Base-by-base conservation (phyloP, 169 alveolate genomes). In the Plasmodium relictum region DNA sequence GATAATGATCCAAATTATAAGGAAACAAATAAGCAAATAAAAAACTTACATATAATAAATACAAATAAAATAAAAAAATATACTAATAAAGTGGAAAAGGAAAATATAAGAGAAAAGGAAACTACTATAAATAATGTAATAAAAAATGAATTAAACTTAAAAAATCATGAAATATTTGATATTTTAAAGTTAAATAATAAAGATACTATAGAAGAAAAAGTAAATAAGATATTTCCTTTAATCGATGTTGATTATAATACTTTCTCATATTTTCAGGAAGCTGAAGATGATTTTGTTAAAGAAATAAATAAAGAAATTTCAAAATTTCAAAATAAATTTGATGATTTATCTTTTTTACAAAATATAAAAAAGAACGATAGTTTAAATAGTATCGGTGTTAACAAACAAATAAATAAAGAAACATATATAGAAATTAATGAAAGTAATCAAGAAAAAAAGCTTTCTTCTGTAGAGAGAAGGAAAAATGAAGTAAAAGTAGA, bases 221-320 rank as follows among this genome's bases (percentile, higher is more conserved):
- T 20, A 12, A 76, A 42, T 37, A 10, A 12, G 12, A 10, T 76
- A 65, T 76, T 76, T 65, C 89, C 89, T 7, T n/a, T 22, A 2
- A 76, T 76, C 9, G 59, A 76, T 54, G 20, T 76, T 18, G 74
- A 76, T 63, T n/a, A 48, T 24, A 61, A 45, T 24, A 42, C 59
- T 22, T 76, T 0, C 10, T 31, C 31, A 31, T 6, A 16, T 41
- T 16, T 8, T 24, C 68, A 54, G 44, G 58, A 63, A 9, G 52
- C 20, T 3, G 56, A 76, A 6, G 61, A 63, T 20, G 74, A 76
- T 56, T 76, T 62, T 76, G 50, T 62, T 24, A 54, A 39, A 2
- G 89, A 76, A 14, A 37, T 76, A 62, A 65, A 22, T 3, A 76
- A 76, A 76, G 78, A 76, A 76, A 76, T 76, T 37, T 65, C 41